Percentiles rank a stretch among this genome's conserved stretches.
Evolutionary conservation across 495 filamentous ascomycete genomes (phyloP).

Genomic region (Sabuloglossum arenarium): DNA sequence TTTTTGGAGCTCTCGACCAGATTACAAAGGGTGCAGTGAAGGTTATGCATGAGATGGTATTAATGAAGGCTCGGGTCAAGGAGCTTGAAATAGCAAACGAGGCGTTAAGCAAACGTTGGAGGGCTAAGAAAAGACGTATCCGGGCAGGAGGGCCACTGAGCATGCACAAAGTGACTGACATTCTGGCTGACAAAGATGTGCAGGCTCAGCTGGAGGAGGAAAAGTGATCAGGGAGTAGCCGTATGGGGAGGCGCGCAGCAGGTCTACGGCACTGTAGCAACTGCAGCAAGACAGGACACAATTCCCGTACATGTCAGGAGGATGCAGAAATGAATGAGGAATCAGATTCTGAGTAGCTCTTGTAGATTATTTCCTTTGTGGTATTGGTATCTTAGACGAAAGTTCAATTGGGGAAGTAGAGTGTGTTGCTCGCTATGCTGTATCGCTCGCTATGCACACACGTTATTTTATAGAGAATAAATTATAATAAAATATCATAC

Average conservation of each 20-base stretch:
- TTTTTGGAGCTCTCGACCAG: not conserved
- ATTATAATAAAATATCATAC: too few relatives aligned
- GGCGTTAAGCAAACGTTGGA: too few relatives aligned
- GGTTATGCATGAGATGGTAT: too few relatives aligned
- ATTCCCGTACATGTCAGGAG: not conserved
- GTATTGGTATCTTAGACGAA: not conserved
- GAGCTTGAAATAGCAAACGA: too few relatives aligned
- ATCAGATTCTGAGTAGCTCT: not conserved
- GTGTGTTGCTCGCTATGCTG: not conserved
- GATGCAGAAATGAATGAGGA: not conserved
- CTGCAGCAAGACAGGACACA: not conserved
- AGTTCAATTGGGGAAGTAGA: not conserved
- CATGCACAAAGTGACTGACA: too few relatives aligned
- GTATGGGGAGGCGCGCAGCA: not conserved
- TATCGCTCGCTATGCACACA: not conserved
- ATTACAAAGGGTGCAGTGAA: not conserved
- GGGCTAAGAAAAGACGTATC: too few relatives aligned
- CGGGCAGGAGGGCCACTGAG: too few relatives aligned
- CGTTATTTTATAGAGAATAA: too few relatives aligned
- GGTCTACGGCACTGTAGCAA: not conserved
- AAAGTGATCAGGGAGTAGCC: not conserved
- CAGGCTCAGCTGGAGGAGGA: too few relatives aligned
- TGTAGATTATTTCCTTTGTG: not conserved
- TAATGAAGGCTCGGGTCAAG: too few relatives aligned
- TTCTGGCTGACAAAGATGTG: too few relatives aligned